Conservation (phyloP, 495 filamentous ascomycete genomes). For the Lichenothelia convexa region DNA sequence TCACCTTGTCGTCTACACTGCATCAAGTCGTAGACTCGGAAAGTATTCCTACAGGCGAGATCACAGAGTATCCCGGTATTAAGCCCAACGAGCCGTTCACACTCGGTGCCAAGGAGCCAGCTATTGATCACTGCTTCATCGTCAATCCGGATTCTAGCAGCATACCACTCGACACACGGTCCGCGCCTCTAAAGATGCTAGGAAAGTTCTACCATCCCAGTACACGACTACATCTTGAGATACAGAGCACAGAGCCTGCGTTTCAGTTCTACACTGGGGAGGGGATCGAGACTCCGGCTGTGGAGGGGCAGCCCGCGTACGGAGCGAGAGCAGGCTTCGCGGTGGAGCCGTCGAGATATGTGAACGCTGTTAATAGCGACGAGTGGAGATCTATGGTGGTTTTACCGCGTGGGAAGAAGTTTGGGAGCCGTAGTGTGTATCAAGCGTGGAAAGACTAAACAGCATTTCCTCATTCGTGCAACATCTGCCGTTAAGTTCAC, state of each 20-base stretch:
- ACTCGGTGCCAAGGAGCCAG: conserved; percentile 44
- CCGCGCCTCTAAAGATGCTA: conserved; percentile 38
- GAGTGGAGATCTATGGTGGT: conserved; percentile 63
- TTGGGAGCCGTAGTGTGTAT: conserved; percentile 62
- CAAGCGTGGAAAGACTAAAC: conserved; percentile 47
- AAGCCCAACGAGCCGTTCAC: conserved; percentile 44
- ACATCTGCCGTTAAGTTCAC: too few relatives aligned
- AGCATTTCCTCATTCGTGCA: too few relatives aligned
- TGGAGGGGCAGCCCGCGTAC: conserved; percentile 44
- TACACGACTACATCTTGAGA: conserved; percentile 60
- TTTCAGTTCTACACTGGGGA: conserved; percentile 95
- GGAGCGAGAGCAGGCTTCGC: conserved; percentile 59
- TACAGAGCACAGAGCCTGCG: conserved; percentile 76
- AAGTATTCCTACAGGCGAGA: conserved; percentile 27
- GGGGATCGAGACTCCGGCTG: conserved; percentile 56
- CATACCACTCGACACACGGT: conserved; percentile 63
- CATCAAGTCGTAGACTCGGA: conserved; percentile 55
- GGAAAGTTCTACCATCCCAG: conserved; percentile 51
- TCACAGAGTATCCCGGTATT: conserved; percentile 39
- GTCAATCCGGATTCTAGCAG: conserved; percentile 40
- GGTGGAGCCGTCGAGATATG: conserved; percentile 76
- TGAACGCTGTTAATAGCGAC: conserved; percentile 67
- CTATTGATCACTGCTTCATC: conserved; percentile 84
- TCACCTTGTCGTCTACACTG: conserved; percentile 47
- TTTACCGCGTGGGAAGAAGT: conserved; percentile 61